These are phyloP conservation scores for Malus sieversii DNA, from an alignment of 306 rosid species.

Conservation along the genomic window DNA sequence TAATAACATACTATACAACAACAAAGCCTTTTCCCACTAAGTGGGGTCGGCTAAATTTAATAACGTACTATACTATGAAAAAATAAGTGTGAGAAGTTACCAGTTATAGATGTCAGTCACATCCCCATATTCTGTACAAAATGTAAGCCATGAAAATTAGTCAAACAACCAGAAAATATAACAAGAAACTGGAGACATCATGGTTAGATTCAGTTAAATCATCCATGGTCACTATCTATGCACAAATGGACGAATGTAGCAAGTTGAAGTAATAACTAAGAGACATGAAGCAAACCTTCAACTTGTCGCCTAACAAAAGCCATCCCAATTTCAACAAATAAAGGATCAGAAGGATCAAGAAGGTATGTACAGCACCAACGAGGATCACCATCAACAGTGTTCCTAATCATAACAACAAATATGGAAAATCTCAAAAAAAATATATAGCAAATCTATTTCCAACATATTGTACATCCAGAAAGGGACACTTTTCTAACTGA, in stretches of 20 bases:
- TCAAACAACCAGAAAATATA: background rate
- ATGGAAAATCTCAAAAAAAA: conserved; percentile 20
- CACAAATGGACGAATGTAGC: background rate
- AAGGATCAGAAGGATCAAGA: conserved; percentile 91
- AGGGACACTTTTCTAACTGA: background rate
- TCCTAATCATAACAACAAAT: conserved; percentile 39
- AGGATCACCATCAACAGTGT: conserved; percentile 63
- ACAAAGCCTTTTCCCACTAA: too few species aligned
- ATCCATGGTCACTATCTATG: background rate
- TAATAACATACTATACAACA: background rate
- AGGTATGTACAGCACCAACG: conserved; percentile 94
- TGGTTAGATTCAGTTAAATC: background rate
- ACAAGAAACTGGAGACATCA: background rate
- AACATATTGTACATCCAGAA: background rate
- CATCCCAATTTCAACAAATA: conserved; percentile 77
- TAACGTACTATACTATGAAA: background rate
- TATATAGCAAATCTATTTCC: conserved; percentile 8
- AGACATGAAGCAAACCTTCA: conserved; percentile 44
- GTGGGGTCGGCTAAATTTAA: background rate
- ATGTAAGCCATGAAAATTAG: conserved; percentile 16
- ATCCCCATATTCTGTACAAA: conserved; percentile 81
- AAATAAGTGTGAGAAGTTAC: conserved; percentile 35
- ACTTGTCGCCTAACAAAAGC: conserved; percentile 74
- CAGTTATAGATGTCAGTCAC: conserved; percentile 89
- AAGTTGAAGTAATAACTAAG: background rate